These are phyloP conservation scores for Aureobasidium sp. DNA, from an alignment of 2,329 filamentous ascomycete species.

Conservation along the genomic window DNA sequence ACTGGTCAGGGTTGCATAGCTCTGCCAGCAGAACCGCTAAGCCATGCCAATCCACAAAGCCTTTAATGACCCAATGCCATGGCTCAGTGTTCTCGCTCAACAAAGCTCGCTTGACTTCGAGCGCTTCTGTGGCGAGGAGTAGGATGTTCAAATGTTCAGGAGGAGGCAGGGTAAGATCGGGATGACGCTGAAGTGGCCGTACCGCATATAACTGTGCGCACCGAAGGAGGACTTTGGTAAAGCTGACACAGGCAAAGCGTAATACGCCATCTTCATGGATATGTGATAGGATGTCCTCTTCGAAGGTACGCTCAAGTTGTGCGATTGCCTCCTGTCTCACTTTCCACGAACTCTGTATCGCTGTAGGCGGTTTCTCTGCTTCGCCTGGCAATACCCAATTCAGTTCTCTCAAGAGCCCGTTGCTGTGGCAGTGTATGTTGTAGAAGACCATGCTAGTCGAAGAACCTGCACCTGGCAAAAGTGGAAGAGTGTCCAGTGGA, in stretches of 20 bases:
- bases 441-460: neutral
- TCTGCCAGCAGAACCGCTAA: slow-evolving; percentile 4
- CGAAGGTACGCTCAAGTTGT: neutral
- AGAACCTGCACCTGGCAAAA: neutral
- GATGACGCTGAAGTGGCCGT: slow-evolving; percentile 6
- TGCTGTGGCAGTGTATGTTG: neutral
- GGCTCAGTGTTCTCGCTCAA: neutral
- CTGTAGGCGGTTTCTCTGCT: neutral
- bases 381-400: slow-evolving; percentile 5
- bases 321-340: neutral
- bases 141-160: slow-evolving; percentile 2
- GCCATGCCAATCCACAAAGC: slow-evolving; percentile 8
- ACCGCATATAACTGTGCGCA: slow-evolving; percentile 4
- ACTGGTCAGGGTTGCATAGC: slow-evolving; percentile 1
- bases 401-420: neutral
- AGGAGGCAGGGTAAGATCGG: neutral
- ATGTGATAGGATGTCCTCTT: neutral
- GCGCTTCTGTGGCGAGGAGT: neutral
- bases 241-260: neutral
- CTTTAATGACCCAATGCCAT: slow-evolving; percentile 11
- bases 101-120: slow-evolving; percentile 3
- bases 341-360: slow-evolving; percentile 5
- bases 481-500: neutral
- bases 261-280: neutral
- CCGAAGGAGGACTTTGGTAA: neutral